Evolutionary conservation across 1,284 basidiomycete genomes (phyloP), one percentile per base, ranked within the genome.

Genomic region (Ustilago nuda): DNA sequence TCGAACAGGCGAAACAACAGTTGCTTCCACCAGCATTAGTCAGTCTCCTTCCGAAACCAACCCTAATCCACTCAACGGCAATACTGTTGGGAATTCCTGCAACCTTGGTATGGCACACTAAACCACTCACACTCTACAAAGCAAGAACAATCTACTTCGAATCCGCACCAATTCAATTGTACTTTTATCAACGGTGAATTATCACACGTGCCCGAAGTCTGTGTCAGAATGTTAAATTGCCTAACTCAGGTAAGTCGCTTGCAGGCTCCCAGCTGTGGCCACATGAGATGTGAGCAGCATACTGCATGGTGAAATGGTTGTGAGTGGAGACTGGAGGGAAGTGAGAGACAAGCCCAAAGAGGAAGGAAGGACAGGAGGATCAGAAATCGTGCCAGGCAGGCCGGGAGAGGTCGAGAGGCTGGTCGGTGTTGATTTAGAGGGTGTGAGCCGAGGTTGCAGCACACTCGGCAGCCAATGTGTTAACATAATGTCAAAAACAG

Each of bases 1-100:
- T 4, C 54, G 74, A 39, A 59, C 62, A 12, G 74, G 74, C 17
- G 74, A 76, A 46, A 68, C 62, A 0, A 72, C 59, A 2, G 69
- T 76, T 0, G 68, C 68, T 3, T 56, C 61, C 17, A 69, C 62
- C 15, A 67, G 70, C 32, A 64, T 72, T 65, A 67, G 50, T 27
- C 52, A 61, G 7, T 54, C 70, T 27, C 39, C 67, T 32, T 60
- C 61, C 2, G 56, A 58, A 4, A 37, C 19, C 8, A 36, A 35
- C 15, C 15, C 36, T 8, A 37, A 53, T 17, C 23, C 23, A 27
- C 30, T 2, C 19, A 41, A 17, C 13, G 54, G 6, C 1, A 30
- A 27, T 17, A n/a, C 35, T 1, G 36, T 35, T 23, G 56, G n/a
- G 11, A 58, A 35, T 52, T 58, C 62, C 2, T 52, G 30, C 13